Conservation (phyloP, 768 basidiomycete genomes). For the Lactarius tabidus region DNA sequence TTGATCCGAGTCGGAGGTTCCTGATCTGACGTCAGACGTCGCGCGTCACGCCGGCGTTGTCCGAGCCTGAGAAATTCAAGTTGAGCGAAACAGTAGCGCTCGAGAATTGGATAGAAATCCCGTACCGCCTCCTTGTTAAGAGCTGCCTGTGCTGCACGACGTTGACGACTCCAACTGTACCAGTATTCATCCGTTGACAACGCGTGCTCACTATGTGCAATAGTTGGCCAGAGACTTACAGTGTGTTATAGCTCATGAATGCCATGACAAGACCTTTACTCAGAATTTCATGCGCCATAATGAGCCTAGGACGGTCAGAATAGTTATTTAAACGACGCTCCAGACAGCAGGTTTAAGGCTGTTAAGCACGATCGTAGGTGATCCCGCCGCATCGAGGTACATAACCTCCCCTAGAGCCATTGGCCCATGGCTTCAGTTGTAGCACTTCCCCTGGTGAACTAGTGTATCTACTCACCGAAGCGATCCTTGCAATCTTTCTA, state of each 20-base stretch:
- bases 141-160: slow-evolving; percentile 24
- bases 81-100: no score
- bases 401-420: slow-evolving; percentile 26
- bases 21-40: no score
- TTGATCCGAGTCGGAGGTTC: no score
- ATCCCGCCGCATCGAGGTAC: slow-evolving; percentile 25
- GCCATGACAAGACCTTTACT: slow-evolving; percentile 2
- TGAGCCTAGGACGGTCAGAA: slow-evolving; percentile 20
- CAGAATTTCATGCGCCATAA: slow-evolving; percentile 16
- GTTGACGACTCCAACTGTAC: slow-evolving; percentile 33
- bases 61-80: no score
- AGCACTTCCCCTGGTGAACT: neutral
- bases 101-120: slow-evolving; percentile 29
- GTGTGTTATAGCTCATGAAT: neutral
- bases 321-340: slow-evolving; percentile 31
- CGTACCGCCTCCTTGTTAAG: slow-evolving; percentile 28
- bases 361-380: slow-evolving; percentile 29
- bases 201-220: neutral
- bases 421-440: no score
- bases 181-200: neutral
- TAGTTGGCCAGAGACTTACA: neutral
- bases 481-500: slow-evolving; percentile 7
- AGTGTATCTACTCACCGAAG: neutral
- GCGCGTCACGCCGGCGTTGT: no score
- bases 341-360: slow-evolving; percentile 26